Evolutionary conservation across 495 filamentous ascomycete genomes (phyloP).

Genomic region (Cryomyces minteri): DNA sequence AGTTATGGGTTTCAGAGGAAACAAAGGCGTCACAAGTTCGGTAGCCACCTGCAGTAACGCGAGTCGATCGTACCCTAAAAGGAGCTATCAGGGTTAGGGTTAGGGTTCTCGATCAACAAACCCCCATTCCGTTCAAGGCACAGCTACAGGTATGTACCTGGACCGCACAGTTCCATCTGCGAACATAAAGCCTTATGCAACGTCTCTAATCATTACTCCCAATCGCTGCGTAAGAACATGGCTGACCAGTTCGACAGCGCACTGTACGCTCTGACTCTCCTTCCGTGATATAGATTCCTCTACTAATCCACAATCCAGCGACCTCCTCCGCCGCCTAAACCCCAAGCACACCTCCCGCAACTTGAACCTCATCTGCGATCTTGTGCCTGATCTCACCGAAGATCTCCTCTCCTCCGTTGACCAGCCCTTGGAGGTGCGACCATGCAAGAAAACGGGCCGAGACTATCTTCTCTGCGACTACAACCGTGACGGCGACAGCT

Average conservation of each 20-base stretch:
- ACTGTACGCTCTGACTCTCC: slow-evolving; percentile 26
- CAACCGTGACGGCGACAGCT: slow-evolving; percentile 96
- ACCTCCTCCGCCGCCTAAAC: slow-evolving; percentile 95
- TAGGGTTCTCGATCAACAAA: too few relatives aligned
- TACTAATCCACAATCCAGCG: slow-evolving; percentile 36
- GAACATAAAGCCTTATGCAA: too few relatives aligned
- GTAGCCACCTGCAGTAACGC: too few relatives aligned
- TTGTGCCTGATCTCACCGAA: slow-evolving; percentile 85
- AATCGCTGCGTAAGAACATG: not conserved
- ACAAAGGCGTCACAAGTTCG: too few relatives aligned
- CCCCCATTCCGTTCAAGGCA: too few relatives aligned
- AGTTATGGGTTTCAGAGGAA: too few relatives aligned
- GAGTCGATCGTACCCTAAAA: too few relatives aligned
- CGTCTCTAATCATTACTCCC: too few relatives aligned
- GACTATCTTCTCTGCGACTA: slow-evolving; percentile 99
- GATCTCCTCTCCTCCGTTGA: slow-evolving; percentile 96
- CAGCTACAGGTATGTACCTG: too few relatives aligned
- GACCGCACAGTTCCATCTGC: too few relatives aligned
- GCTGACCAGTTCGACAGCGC: slow-evolving; percentile 35
- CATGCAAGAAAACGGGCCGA: slow-evolving; percentile 71
- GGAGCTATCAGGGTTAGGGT: too few relatives aligned
- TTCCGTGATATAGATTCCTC: slow-evolving; percentile 1
- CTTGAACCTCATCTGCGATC: slow-evolving; percentile 63
- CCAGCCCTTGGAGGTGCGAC: slow-evolving; percentile 73
- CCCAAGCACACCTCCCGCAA: slow-evolving; percentile 76